Evolutionary conservation across 179 eudicot genomes (phyloP).

Genomic region (Corrigiola litoralis): DNA sequence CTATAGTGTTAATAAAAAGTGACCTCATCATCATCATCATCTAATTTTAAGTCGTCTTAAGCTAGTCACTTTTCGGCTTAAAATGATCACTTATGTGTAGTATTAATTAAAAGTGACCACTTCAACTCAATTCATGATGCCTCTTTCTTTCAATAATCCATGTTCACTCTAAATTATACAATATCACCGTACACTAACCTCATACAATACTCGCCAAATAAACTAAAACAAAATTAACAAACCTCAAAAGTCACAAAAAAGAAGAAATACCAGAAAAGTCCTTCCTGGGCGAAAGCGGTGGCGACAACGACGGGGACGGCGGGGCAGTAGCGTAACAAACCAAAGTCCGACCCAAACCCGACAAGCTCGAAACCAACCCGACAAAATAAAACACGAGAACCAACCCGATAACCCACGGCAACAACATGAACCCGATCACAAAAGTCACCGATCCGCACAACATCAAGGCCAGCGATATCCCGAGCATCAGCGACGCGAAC

Average conservation of each 20-base stretch:
- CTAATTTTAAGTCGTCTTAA: no score
- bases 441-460: conserved; percentile 46
- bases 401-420: conserved; percentile 45
- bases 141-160: no score
- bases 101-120: no score
- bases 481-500: conserved; percentile 45
- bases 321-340: conserved; percentile 39
- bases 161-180: no score
- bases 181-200: background rate
- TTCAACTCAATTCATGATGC: no score
- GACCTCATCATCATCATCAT: no score
- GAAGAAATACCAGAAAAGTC: conserved; percentile 31
- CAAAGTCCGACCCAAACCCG: conserved; percentile 37
- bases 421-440: conserved; percentile 41
- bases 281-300: conserved; percentile 26
- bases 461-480: conserved; percentile 42
- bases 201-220: no score
- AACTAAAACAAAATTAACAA: background rate
- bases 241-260: background rate
- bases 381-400: conserved; percentile 45
- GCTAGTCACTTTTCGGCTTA: no score
- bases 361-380: conserved; percentile 36
- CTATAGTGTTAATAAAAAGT: no score
- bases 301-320: conserved; percentile 5
- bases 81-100: no score